phyloP scores from a whole-genome alignment of 1,284 basidiomycete species.

The Thecaphora thlaspeos region DNA sequence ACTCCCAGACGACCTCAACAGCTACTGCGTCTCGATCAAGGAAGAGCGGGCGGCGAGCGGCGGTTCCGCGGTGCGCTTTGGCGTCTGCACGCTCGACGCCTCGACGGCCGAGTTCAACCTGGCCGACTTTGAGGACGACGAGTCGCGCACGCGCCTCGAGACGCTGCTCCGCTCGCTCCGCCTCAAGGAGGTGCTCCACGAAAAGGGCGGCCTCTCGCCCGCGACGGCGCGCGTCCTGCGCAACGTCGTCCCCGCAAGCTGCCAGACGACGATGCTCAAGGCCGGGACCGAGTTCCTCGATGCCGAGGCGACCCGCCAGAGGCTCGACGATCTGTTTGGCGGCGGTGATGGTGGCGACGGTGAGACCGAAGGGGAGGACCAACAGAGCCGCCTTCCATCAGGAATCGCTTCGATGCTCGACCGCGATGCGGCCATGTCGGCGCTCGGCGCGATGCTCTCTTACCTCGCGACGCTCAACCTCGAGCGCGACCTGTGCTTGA shows the following conservation, averaged over 20 bases:
- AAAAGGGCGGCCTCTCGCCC: slow-evolving; percentile 67
- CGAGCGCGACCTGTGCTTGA: slow-evolving; percentile 51
- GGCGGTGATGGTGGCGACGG: too few relatives aligned
- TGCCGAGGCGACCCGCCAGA: slow-evolving; percentile 29
- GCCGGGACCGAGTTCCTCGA: slow-evolving; percentile 49
- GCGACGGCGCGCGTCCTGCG: slow-evolving; percentile 43
- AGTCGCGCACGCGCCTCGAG: slow-evolving; percentile 86
- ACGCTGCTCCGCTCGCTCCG: slow-evolving; percentile 88
- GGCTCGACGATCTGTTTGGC: slow-evolving; percentile 49
- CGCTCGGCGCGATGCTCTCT: slow-evolving; percentile 52
- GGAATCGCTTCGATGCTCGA: slow-evolving; percentile 48
- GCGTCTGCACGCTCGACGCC: slow-evolving; percentile 91
- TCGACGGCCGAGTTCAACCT: slow-evolving; percentile 94
- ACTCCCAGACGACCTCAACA: slow-evolving; percentile 87
- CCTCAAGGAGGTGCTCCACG: slow-evolving; percentile 88
- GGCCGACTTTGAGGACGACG: slow-evolving; percentile 85
- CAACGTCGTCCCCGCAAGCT: slow-evolving; percentile 41
- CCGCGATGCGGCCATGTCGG: slow-evolving; percentile 39
- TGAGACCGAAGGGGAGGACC: too few relatives aligned
- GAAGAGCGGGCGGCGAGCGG: slow-evolving; percentile 56
- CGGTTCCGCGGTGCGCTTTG: slow-evolving; percentile 64
- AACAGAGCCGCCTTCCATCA: too few relatives aligned
- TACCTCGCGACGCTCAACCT: slow-evolving; percentile 54
- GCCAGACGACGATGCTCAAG: slow-evolving; percentile 54
- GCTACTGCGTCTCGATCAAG: slow-evolving; percentile 88